A percentile compares a stretch with the other conserved stretches of the same genome.
phyloP scores from a whole-genome alignment of 257 asterid genomes.

The Solanum chilense region DNA sequence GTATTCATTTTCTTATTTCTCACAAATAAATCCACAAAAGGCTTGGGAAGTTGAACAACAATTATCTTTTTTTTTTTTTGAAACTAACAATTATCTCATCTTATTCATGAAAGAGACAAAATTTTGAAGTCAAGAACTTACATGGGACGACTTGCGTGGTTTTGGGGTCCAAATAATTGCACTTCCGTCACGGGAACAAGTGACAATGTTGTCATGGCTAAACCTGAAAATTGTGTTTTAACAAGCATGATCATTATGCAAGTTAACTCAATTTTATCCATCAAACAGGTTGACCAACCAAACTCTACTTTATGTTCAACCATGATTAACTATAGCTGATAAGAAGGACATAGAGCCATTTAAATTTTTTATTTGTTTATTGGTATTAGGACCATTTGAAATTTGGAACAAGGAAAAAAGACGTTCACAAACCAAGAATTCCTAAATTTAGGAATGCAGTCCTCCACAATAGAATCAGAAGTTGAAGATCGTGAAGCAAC shows the following conservation, averaged over 20 bases:
- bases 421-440: constrained; percentile 59
- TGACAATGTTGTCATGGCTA: constrained; percentile 79
- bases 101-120: background rate
- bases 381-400: background rate
- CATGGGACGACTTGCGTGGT: constrained; percentile 76
- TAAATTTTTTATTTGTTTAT: background rate
- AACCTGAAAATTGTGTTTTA: constrained; percentile 40
- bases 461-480: constrained; percentile 54
- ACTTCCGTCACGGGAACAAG: constrained; percentile 99
- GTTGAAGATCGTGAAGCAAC: constrained; percentile 68
- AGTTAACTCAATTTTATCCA: background rate
- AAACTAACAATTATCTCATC: background rate
- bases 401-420: constrained; percentile 1
- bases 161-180: constrained; percentile 94
- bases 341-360: background rate
- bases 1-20: background rate
- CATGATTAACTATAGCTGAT: background rate
- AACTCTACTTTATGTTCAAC: background rate
- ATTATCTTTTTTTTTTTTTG: background rate
- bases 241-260: constrained; percentile 4
- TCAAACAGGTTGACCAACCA: background rate
- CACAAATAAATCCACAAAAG: background rate
- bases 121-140: constrained; percentile 29
- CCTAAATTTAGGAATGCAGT: constrained; percentile 63
- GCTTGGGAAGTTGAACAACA: background rate